A percentile compares a stretch with the other conserved stretches of the same genome.
These are phyloP conservation scores for Gautieria morchelliformis DNA, from an alignment of 768 basidiomycete genomes.

Conservation along the genomic window DNA sequence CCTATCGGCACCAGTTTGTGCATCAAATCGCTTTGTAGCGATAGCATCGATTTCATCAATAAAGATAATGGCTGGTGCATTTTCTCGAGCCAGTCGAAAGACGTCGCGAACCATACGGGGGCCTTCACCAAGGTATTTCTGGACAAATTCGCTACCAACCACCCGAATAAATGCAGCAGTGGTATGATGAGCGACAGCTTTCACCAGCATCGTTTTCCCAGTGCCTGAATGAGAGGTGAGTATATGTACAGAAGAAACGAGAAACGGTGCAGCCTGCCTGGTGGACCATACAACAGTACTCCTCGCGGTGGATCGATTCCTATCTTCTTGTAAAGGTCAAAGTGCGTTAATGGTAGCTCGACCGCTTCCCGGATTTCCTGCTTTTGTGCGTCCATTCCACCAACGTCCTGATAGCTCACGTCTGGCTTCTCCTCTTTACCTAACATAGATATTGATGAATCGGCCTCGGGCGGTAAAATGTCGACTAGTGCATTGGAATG, in stretches of 20 bases:
- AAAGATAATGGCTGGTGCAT: slow-evolving; percentile 96
- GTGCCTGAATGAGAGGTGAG: slow-evolving; percentile 51
- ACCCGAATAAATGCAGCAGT: slow-evolving; percentile 97
- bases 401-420: slow-evolving; percentile 87
- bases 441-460: slow-evolving; percentile 94
- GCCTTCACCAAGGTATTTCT: slow-evolving; percentile 98
- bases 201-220: slow-evolving; percentile 98
- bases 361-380: slow-evolving; percentile 99
- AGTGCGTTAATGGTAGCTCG: slow-evolving; percentile 92
- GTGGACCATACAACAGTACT: slow-evolving; percentile 93
- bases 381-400: slow-evolving; percentile 96
- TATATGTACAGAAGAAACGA: background rate
- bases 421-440: slow-evolving; percentile 92
- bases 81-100: slow-evolving; percentile 94
- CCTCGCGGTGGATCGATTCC: slow-evolving; percentile 98
- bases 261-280: slow-evolving; percentile 43
- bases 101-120: slow-evolving; percentile 99
- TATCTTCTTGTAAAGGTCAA: slow-evolving; percentile 98
- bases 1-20: slow-evolving; percentile 96
- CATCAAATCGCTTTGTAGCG: slow-evolving; percentile 98
- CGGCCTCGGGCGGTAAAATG: slow-evolving; percentile 96
- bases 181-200: slow-evolving; percentile 98
- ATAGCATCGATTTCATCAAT: slow-evolving; percentile 99
- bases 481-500: slow-evolving; percentile 99
- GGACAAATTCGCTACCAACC: slow-evolving; percentile 96